Base-by-base conservation (phyloP, 2,329 filamentous ascomycete species). In the Plenodomus lindquistii region DNA sequence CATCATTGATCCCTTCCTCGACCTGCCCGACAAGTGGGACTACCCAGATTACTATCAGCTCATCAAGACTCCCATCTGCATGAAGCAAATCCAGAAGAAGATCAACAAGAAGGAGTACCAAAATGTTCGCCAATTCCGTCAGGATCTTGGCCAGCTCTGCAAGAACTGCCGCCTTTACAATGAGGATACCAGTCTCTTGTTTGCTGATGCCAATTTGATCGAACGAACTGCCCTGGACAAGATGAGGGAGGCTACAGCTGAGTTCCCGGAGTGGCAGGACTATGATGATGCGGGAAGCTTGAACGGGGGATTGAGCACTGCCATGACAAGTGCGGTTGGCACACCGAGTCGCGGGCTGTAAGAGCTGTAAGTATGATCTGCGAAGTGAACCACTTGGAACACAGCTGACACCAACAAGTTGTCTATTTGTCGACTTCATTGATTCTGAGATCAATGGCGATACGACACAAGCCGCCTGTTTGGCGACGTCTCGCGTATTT, bases 41-140 rank as follows among this genome's bases (percentile, higher is more conserved):
- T 99, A 95, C 68, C 88, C 91, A 20, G 92, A 97, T 70, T 99
- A 99, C 77, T 99, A 97, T 71, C 77, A 93, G 69, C 85, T 97
- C 72, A 99, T 99, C 71, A 84, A 87, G 67, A 87, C 86, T 45
- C 94, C 94, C 0, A 97, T 99, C 67, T 93, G 89, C 67, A 96
- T 97, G 88, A 94, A 96, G 62, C 86, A 91, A 71, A 96, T 99
- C 66, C 85, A 90, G 70, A 89, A 88, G 70, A 93, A 91, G 79
- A 96, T 99, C 77, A 97, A 96, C 78, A 93, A 90, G 74, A 90
- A 95, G 67, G 90, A 97, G 68, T 99, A 99, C 73, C 85, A 84
- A 60, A 88, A 83, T 65, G 75, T 97, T 52, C 85, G 83, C 67
- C 89, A 92, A 61, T 85, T 99, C 80, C 83, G 85, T 46, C 85